Base-by-base conservation (phyloP, 1,139 yeast species). In the Petasospora fabianii region DNA sequence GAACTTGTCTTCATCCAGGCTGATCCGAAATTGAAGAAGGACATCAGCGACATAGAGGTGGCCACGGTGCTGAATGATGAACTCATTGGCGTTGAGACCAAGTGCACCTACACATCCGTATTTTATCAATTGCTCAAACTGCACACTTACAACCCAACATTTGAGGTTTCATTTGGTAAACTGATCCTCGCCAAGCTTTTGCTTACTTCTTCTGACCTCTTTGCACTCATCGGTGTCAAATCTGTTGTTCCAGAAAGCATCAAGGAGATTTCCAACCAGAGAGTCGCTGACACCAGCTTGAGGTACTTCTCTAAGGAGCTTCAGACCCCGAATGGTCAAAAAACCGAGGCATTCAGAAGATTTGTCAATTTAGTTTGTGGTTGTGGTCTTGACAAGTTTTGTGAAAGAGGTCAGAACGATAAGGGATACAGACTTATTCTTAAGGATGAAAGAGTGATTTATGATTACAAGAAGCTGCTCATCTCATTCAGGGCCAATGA, bases 401-500 rank as follows among this genome's bases (percentile, higher is more conserved):
- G 59, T 45, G 15, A 43, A 40, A 60, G 35, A 35, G 47, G 59
- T 24, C 13, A 38, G 42, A 32, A 48, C 34, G 50, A 49, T 37
- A 44, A 47, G 37, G 54, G 55, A 2, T 53, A 47, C 32, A 17
- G 32, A 12, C 30, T 51, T 31, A 42, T 52, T 8, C 24, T 51
- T 24, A 48, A 32, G 26, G 49, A 59, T 44, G 50, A 51, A 27
- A 37, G 47, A 35, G 45, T 56, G 31, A 15, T 33, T n/a, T 27
- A 29, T 22, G 57, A 53, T 30, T 53, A 54, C 42, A 48, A 56
- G 47, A 22, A 39, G 22, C 18, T 58, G 21, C 34, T 59, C 38
- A 54, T 46, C 5, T 47, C 54, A 24, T 32, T 54, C 6, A 53
- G 58, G 44, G 49, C 56, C 7, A 53, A 49, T 38, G 59, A 55